Conservation (phyloP, 2,329 filamentous ascomycete species). For the Dactylellina sp. region DNA sequence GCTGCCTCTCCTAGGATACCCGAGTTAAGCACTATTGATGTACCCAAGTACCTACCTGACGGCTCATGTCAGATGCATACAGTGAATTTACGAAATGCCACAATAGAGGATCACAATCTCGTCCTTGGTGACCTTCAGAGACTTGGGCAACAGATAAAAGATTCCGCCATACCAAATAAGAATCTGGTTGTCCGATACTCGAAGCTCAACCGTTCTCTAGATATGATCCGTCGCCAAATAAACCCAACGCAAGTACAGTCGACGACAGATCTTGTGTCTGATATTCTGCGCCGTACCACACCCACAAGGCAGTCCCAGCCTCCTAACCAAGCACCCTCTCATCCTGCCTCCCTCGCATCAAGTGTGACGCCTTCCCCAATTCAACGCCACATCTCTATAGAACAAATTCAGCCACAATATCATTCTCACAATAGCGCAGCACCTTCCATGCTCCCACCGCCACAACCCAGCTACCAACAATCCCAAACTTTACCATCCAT, state of each 20-base stretch:
- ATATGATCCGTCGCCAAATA: conserved; percentile 37
- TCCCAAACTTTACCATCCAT: conserved; percentile 4
- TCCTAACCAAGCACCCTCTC: background rate
- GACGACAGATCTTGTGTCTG: conserved; percentile 35
- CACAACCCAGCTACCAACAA: conserved; percentile 22
- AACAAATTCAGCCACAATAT: conserved; percentile 9
- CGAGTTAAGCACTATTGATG: conserved; percentile 31
- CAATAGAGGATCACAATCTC: conserved; percentile 37
- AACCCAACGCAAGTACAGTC: conserved; percentile 30
- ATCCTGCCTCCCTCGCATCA: background rate
- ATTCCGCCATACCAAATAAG: conserved; percentile 25
- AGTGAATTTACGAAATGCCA: conserved; percentile 27
- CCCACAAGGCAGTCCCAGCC: conserved; percentile 11
- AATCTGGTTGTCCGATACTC: conserved; percentile 37
- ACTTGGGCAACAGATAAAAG: conserved; percentile 44
- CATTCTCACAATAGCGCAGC: conserved; percentile 2
- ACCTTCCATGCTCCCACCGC: conserved; percentile 31
- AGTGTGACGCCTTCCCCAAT: conserved; percentile 9
- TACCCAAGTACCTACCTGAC: conserved; percentile 41
- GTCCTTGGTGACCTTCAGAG: conserved; percentile 42
- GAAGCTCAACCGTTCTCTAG: conserved; percentile 35
- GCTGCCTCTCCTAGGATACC: conserved; percentile 34
- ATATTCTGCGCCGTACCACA: conserved; percentile 24
- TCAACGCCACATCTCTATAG: conserved; percentile 8
- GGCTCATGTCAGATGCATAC: conserved; percentile 40